Conservation (phyloP, 345 rosid genomes). For the Euphorbia lathyris region DNA sequence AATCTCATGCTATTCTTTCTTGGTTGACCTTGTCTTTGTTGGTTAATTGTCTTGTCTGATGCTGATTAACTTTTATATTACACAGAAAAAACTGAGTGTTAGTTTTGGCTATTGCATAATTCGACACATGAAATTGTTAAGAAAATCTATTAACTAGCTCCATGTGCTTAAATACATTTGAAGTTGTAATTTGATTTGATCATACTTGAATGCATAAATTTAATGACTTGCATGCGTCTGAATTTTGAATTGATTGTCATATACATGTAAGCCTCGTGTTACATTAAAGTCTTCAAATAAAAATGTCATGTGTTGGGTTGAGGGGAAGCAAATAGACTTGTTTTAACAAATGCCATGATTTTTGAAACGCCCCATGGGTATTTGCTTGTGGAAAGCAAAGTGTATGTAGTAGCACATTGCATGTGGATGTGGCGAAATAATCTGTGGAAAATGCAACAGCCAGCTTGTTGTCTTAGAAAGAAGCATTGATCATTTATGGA, state of each 20-base stretch:
- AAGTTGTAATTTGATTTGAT: not conserved
- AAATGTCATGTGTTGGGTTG: too few species aligned
- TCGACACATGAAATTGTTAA: not conserved
- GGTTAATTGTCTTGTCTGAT: not conserved
- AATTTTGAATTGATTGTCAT: not conserved
- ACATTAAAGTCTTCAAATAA: not conserved
- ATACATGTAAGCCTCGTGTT: not conserved
- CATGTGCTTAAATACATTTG: not conserved
- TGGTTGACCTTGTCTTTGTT: too few species aligned
- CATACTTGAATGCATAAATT: not conserved
- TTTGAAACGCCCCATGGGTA: not conserved
- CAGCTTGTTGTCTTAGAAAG: not conserved
- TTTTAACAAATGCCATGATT: not conserved
- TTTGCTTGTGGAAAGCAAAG: not conserved
- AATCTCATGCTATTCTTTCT: not conserved
- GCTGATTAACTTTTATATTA: not conserved
- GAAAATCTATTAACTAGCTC: not conserved
- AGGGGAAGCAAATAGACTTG: not conserved
- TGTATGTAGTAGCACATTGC: not conserved
- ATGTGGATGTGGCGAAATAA: constrained; percentile 4
- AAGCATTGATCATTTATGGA: constrained; percentile 17
- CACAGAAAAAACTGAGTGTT: not conserved
- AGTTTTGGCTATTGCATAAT: not conserved
- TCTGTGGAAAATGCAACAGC: not conserved
- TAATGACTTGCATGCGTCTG: not conserved